Base-by-base conservation (phyloP, 345 rosid species). In the Hypericum perforatum region DNA sequence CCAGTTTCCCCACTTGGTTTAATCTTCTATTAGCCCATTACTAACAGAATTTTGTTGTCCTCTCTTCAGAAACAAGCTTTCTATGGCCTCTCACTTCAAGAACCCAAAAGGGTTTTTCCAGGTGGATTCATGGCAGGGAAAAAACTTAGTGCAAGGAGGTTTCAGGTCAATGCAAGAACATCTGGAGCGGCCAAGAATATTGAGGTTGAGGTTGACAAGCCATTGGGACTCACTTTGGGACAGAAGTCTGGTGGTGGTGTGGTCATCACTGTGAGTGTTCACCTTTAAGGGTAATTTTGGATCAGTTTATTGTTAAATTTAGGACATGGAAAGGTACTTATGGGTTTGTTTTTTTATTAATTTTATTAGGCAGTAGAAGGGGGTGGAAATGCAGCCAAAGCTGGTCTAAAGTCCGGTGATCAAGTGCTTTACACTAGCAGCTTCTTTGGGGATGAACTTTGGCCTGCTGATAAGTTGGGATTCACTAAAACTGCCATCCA, bases 391-490 rank as follows among this genome's bases (percentile, higher is more conserved):
- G 94, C 97, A 42, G 97, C 96, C 52, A 90, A 71, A 70, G 85
- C 94, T 16, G 97, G 97, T 60, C 81, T 90, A 14, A 90, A 86
- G 62, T 37, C 85, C 6, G 98, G 98, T 48, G 96, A 91, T 64
- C 98, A 91, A 63, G 98, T 91, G 37, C 56, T 86, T 13, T 91
- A 91, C 78, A 91, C 98, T 22, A 91, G 98, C 69, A 91, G 96
- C 72, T 91, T 91, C 81, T 91, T 91, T 36, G 98, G 98, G 3
- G 98, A 91, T 70, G 98, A 91, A 63, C 96, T 91, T 60, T 91
- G 98, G 98, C 98, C 98, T 15, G 98, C 98, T 3, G 98, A 91
- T 72, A 91, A 91, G 74, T 68, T 91, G 5, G 98, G 98, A 7
- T 91, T 91, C 49, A 91, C 98, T 39, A 91, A 91, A 79, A 91